These are phyloP conservation scores for Apiotrichum gamsii DNA, from an alignment of 1,284 basidiomycete species.

Conservation along the genomic window DNA sequence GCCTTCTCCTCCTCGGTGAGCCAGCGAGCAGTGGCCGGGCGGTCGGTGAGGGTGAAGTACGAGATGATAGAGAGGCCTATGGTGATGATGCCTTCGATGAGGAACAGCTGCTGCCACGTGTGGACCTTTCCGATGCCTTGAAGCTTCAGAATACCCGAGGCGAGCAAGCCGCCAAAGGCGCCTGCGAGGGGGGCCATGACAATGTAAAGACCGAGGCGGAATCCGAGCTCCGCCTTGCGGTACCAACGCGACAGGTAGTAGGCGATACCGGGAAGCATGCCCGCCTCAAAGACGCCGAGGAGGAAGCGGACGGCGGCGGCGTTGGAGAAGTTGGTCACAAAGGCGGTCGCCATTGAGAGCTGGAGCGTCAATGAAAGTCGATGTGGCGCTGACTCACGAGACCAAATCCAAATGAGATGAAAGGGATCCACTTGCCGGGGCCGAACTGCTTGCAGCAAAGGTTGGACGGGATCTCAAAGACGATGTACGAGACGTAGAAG, in stretches of 20 bases:
- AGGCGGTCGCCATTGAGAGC: slow-evolving; percentile 20
- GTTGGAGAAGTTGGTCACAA: slow-evolving; percentile 26
- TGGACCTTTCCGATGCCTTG: slow-evolving; percentile 8
- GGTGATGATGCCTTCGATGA: slow-evolving; percentile 19
- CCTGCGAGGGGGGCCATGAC: slow-evolving; percentile 16
- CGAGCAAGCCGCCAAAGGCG: slow-evolving; percentile 19
- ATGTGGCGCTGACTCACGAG: not conserved
- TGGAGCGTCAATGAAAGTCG: not conserved
- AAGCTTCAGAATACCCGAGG: slow-evolving; percentile 14
- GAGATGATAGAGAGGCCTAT: slow-evolving; percentile 13
- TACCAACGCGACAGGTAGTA: slow-evolving; percentile 23
- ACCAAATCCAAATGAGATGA: slow-evolving; percentile 16
- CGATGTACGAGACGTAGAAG: slow-evolving; percentile 41
- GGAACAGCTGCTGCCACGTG: slow-evolving; percentile 17
- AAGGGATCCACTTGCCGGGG: slow-evolving; percentile 13
- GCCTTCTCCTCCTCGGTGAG: slow-evolving; percentile 23
- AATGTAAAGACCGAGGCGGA: slow-evolving; percentile 20
- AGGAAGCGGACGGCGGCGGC: slow-evolving; percentile 26
- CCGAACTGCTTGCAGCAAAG: slow-evolving; percentile 16
- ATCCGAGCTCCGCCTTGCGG: slow-evolving; percentile 15
- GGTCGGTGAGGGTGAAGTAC: slow-evolving; percentile 37
- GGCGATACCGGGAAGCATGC: slow-evolving; percentile 21
- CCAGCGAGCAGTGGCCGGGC: slow-evolving; percentile 27
- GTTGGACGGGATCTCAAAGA: slow-evolving; percentile 17
- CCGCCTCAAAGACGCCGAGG: slow-evolving; percentile 25